These are phyloP conservation scores for Reutealis trisperma DNA, from an alignment of 345 rosid species.

Conservation along the genomic window DNA sequence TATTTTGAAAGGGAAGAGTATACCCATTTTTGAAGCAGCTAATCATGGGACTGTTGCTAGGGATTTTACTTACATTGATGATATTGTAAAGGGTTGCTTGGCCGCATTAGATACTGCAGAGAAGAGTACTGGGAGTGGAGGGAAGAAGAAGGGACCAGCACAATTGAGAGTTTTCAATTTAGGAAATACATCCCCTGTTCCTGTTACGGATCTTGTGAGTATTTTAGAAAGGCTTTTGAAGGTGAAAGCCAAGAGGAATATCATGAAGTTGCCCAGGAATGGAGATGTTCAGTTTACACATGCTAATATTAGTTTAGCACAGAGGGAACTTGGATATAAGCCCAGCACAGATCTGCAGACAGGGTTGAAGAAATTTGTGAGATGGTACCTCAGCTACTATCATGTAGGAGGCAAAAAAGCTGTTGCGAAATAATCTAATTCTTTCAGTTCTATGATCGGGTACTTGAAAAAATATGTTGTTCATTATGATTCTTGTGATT, in stretches of 20 bases:
- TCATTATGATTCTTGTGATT: conserved; percentile 52
- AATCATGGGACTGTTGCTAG: conserved; percentile 78
- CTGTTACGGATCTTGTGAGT: conserved; percentile 74
- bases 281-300: conserved; percentile 94
- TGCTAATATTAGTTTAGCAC: conserved; percentile 86
- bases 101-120: conserved; percentile 82
- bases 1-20: conserved; percentile 65
- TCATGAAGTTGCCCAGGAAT: conserved; percentile 82
- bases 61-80: conserved; percentile 93
- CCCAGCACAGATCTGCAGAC: conserved; percentile 86
- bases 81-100: conserved; percentile 88
- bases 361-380: conserved; percentile 86
- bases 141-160: conserved; percentile 86
- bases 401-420: conserved; percentile 57
- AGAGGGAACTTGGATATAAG: conserved; percentile 76
- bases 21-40: conserved; percentile 67
- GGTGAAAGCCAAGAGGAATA: conserved; percentile 76
- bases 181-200: conserved; percentile 95
- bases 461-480: conserved; percentile 33
- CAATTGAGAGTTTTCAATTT: conserved; percentile 84
- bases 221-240: conserved; percentile 84
- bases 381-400: conserved; percentile 84
- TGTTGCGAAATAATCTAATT: conserved; percentile 34
- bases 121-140: conserved; percentile 93
- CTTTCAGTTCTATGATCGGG: conserved; percentile 33